Percentiles rank a stretch among this genome's conserved stretches.
phyloP scores from a whole-genome alignment of 805 yeast genomes.

The Candida lessepsii region DNA sequence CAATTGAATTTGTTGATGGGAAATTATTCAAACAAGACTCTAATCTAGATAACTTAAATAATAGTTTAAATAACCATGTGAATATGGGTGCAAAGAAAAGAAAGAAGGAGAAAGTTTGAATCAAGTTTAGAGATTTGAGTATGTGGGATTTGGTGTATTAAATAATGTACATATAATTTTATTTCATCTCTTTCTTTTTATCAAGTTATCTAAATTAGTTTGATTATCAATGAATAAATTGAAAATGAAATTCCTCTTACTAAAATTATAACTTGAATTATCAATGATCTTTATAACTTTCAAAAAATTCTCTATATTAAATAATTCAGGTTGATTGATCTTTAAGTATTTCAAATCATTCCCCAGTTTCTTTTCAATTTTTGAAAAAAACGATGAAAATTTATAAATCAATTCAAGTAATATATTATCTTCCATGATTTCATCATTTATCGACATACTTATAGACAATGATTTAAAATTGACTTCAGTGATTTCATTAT shows the following conservation, averaged over 20 bases:
- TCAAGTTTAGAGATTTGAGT: too few species aligned
- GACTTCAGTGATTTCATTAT: constrained; percentile 5
- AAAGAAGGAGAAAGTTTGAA: constrained; percentile 7
- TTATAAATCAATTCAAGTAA: constrained; percentile 45
- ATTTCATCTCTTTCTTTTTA: constrained; percentile 9
- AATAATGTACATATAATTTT: not conserved
- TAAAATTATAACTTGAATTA: constrained; percentile 59
- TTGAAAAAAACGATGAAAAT: constrained; percentile 43
- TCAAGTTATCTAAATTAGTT: constrained; percentile 16
- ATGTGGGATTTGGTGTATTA: not conserved
- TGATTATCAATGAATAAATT: constrained; percentile 56
- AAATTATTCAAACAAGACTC: constrained; percentile 20
- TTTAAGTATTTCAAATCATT: constrained; percentile 57
- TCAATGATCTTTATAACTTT: constrained; percentile 51
- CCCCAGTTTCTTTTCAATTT: constrained; percentile 53
- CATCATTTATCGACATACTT: constrained; percentile 10
- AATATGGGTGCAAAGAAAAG: constrained; percentile 11
- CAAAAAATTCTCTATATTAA: constrained; percentile 55
- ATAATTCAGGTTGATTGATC: constrained; percentile 46
- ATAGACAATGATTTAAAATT: constrained; percentile 6
- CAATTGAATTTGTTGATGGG: constrained; percentile 24
- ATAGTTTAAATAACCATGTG: constrained; percentile 13
- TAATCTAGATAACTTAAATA: constrained; percentile 14
- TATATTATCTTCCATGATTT: constrained; percentile 12
- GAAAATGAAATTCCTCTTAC: constrained; percentile 61